Evolutionary conservation across 257 asterid species (phyloP), one percentile per base, ranked within the genome.

Genomic region (Ilex asprella): DNA sequence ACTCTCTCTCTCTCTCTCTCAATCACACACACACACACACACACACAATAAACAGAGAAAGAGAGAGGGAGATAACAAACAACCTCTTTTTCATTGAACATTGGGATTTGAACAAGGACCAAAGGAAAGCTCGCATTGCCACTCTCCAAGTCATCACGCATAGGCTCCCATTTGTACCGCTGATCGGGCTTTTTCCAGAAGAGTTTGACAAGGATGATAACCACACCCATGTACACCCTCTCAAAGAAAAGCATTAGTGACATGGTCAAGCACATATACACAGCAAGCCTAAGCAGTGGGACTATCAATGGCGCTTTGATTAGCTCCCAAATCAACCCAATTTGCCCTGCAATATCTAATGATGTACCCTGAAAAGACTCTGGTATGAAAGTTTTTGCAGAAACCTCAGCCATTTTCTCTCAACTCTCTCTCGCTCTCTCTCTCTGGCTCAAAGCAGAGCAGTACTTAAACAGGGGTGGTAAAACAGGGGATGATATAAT

Each of bases 21-120:
- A n/a, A n/a, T n/a, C n/a, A n/a, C n/a, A n/a, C n/a, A n/a, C n/a
- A n/a, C 2, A 31, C 4, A 13, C 41, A 55, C 10, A 12, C 43
- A 39, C 7, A 7, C 30, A 16, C 29, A 50, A 52, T 31, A 4
- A 39, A 13, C 62, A 53, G 41, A 21, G 13, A 46, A 1, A 46
- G 10, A 46, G 13, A 7, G 13, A 46, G 52, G 10, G 13, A 46
- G 3, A 46, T 35, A 35, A 35, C 41, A 35, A 35, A 35, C 8
- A 46, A 53, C 81, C 81, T 76, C 81, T 58, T 51, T 76, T 65
- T 76, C 81, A 62, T 76, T 76, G 64, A 41, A 72, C 81, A 76
- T 76, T 21, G 81, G 81, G 12, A 76, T 72, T 58, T 76, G 81
- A 31, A 76, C 61, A 13, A 76, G 57, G 31, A 76, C 75, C 69